Evolutionary conservation across 2,329 filamentous ascomycete species (phyloP), one percentile per base, ranked within the genome.

Genomic region (Epichloe gansuensis): DNA sequence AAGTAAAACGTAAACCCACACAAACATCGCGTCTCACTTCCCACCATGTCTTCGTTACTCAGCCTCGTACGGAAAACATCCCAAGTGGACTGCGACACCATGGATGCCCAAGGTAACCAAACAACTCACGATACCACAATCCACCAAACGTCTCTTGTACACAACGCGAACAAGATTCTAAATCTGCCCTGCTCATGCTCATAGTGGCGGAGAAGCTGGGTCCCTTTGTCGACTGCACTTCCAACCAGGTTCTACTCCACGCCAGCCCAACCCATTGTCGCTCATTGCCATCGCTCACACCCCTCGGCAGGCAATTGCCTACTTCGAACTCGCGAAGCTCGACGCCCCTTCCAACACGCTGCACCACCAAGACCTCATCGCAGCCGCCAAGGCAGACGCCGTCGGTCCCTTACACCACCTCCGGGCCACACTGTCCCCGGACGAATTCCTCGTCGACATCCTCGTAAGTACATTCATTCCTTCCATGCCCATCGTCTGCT

Each of bases 391-490:
- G 4, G 15, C 53, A 8, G 60, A 63, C 12, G 63, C 64, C 11
- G 51, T 5, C 49, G 64, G 7, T n/a, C 42, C 21, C 15, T 12
- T 51, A 13, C 31, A 23, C 5, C 17, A 54, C 57, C 3, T 61
- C 2, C 61, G 62, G 50, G 60, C 57, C 2, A 52, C 54, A 7
- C 23, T 57, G 6, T 59, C 65, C 0, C 55, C 67, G 5, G 67
- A 71, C 11, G 74, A 80, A 54, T 64, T 84, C 23, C 75, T 76
- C 2, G 73, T 78, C 4, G 79, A 84, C 53, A 70, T 80, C 55
- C 72, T 77, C 60, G 76, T 79, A 63, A 13, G 67, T 4, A 37
- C 28, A 4, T 35, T 25, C 28, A 4, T 35, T 25, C 5, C 1
- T 13, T 28, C 21, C 43, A 21, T 51, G 17, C 17, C 17, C 42